phyloP scores from a whole-genome alignment of 192 early-diverging fungal species.

The Rhizoclosmatium sp. region DNA sequence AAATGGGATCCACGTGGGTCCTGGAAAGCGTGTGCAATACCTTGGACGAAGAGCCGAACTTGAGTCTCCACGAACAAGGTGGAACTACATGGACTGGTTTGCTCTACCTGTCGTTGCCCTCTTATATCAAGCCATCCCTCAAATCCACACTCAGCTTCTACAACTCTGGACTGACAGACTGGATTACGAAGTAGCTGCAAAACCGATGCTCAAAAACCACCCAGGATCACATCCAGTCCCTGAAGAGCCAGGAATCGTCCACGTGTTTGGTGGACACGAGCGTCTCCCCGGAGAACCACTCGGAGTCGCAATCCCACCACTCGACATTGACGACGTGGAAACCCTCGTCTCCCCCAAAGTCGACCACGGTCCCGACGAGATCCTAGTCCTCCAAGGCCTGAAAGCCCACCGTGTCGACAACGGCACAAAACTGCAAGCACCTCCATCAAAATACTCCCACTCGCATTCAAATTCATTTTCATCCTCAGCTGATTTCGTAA shows the following conservation, averaged over 20 bases:
- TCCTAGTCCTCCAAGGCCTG: slow-evolving; percentile 30
- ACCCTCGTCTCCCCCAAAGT: background rate
- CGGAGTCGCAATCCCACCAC: slow-evolving; percentile 1
- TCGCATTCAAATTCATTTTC: slow-evolving; percentile 9
- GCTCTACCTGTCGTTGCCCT: slow-evolving; percentile 43
- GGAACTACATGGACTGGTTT: slow-evolving; percentile 47
- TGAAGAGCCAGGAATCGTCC: slow-evolving; percentile 25
- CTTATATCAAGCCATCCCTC: slow-evolving; percentile 42
- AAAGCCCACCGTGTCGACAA: slow-evolving; percentile 21
- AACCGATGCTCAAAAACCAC: slow-evolving; percentile 37
- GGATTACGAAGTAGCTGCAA: slow-evolving; percentile 45
- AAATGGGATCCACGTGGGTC: slow-evolving; percentile 24
- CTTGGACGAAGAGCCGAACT: slow-evolving; percentile 43
- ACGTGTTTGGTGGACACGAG: slow-evolving; percentile 32
- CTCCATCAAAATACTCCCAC: background rate
- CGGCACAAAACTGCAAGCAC: slow-evolving; percentile 6
- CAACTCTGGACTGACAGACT: slow-evolving; percentile 48
- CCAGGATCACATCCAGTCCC: slow-evolving; percentile 9
- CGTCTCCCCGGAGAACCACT: slow-evolving; percentile 6
- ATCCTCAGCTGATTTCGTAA: slow-evolving; percentile 11
- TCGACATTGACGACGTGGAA: slow-evolving; percentile 31
- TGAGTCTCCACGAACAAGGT: slow-evolving; percentile 12
- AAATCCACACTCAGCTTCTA: slow-evolving; percentile 41
- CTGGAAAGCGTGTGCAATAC: slow-evolving; percentile 41
- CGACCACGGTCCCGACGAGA: slow-evolving; percentile 24